Evolutionary conservation across 371 early-diverging fungal genomes (phyloP), one percentile per base, ranked within the genome.

Genomic region (Chytridium lagenaria): DNA sequence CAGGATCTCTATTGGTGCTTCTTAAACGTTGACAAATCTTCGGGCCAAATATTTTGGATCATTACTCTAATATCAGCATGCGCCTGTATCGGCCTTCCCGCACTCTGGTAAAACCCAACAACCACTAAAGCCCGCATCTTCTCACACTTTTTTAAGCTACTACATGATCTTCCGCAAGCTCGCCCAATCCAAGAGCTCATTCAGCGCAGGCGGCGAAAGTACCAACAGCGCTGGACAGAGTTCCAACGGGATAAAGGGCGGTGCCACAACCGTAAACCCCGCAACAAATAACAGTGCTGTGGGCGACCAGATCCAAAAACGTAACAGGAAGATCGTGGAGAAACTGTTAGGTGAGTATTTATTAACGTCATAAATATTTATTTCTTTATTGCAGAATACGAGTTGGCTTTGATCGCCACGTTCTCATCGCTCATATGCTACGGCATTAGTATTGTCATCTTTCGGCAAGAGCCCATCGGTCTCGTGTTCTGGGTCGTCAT

Each of bases 81-180:
- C 28, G 5, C n/a, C 44, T 66, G 66, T 30, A 66, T 66, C 44
- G 39, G 26, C 2, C 44, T 66, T 16, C 66, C 66, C 19, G 66
- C 66, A 15, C 2, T 49, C 49, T 66, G 66, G 66, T 66, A 66
- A 10, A 44, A 28, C 2, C 16, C 2, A 52, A 26, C 5, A 66
- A 15, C 15, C 30, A 28, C 7, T 36, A 2, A 40, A 37, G n/a
- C n/a, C 16, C 36, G 15, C 2, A 19, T 34, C 31, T 16, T 10
- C 31, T 34, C 15, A 7, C 63, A 30, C 38, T 19, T 7, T 34
- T 3, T 5, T 3, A 3, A 66, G 66, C 66, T 66, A 40, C 44
- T 66, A 66, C 30, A 38, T 66, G 39, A 66, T 66, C n/a, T 66
- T 28, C 49, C 12, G 28, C 40, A 66, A 66, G 49, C 15, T 66